Evolutionary conservation across 73 alveolate species (phyloP), one percentile per base, ranked within the genome.

Genomic region (Halteria grandinella): DNA sequence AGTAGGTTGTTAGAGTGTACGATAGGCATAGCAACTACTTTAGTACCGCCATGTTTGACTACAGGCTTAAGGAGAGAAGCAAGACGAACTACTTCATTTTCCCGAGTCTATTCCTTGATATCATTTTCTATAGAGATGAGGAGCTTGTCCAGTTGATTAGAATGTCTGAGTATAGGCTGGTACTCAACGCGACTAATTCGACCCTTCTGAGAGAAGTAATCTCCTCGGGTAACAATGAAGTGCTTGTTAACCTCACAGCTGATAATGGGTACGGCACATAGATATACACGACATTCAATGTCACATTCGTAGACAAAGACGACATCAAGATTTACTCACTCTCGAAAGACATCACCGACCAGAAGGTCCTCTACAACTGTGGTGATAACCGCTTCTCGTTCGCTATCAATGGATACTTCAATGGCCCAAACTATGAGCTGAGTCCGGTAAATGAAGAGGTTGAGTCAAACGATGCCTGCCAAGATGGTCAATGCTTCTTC

Each of bases 381-480:
- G 80, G 80, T 5, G 80, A 66, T 24, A 45, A 66, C 17, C 8
- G 24, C 51, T 66, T 66, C 47, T 39, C 39, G 32, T 66, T 25
- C 51, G 47, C 69, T 17, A 66, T 66, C 3, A 66, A 24, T 44
- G 63, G 47, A 33, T 66, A 44, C 36, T 66, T 66, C 29, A 66
- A 47, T 66, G 80, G 80, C 1, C 80, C 80, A 2, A 44, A 66
- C 55, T 66, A 44, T 66, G 47, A 10, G 28, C 47, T 66, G 15
- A 12, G 28, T 18, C 6, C 27, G 32, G 63, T 41, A 45, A 66
- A 27, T 12, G 60, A 40, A n/a, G n/a, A n/a, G n/a, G n/a, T n/a
- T n/a, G n/a, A n/a, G n/a, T n/a, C n/a, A n/a, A n/a, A n/a, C n/a
- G n/a, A n/a, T n/a, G n/a, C n/a, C n/a, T n/a, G n/a, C n/a, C n/a